phyloP scores from a whole-genome alignment of 129 eudicot species.

The Mikania micrantha region DNA sequence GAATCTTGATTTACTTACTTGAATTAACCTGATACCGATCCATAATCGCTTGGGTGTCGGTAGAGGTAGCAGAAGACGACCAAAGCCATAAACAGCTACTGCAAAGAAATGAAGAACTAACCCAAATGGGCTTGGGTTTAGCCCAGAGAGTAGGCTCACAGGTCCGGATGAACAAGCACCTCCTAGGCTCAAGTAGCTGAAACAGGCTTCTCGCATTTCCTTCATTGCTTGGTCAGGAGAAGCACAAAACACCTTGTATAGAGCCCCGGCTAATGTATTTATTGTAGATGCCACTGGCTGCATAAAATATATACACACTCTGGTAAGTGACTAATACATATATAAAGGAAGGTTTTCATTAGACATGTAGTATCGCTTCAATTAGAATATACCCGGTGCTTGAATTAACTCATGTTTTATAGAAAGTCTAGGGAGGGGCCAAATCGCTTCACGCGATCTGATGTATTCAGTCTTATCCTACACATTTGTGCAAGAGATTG shows the following conservation, averaged over 20 bases:
- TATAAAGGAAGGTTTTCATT: too few species aligned
- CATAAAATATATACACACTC: not conserved
- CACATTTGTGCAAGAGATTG: too few species aligned
- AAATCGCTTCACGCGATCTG: too few species aligned
- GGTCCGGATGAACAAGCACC: slow-evolving; percentile 48
- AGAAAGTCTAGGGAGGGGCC: too few species aligned
- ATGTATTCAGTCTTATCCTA: too few species aligned
- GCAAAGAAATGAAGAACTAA: slow-evolving; percentile 54
- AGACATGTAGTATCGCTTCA: too few species aligned
- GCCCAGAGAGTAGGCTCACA: slow-evolving; percentile 41
- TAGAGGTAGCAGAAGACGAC: slow-evolving; percentile 43
- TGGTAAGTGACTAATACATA: not conserved
- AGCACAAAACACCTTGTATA: too few species aligned
- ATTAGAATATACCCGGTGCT: too few species aligned
- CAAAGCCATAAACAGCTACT: slow-evolving; percentile 48
- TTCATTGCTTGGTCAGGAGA: slow-evolving; percentile 48
- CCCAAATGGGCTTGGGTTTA: slow-evolving; percentile 41
- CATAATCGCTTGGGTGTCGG: slow-evolving; percentile 45
- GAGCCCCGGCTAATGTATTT: slow-evolving; percentile 47
- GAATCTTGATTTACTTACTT: slow-evolving; percentile 29
- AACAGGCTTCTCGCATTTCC: slow-evolving; percentile 58
- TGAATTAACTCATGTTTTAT: too few species aligned
- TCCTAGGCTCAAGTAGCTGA: slow-evolving; percentile 49
- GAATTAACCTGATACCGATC: slow-evolving; percentile 38
- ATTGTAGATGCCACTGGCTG: slow-evolving; percentile 67